Conservation (phyloP, 192 early-diverging fungal genomes). For the Coemansia umbellata region DNA sequence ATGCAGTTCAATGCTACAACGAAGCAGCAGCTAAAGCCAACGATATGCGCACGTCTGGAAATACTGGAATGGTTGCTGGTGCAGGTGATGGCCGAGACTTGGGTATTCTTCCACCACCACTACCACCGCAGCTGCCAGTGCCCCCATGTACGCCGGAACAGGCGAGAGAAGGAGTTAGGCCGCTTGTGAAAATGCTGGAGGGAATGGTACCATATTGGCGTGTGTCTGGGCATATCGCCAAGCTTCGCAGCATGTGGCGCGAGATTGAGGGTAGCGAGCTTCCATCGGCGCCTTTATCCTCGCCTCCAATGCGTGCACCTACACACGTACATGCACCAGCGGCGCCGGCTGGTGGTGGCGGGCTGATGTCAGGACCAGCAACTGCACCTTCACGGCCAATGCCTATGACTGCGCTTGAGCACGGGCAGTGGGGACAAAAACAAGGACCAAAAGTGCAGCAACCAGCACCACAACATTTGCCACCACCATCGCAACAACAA, state of each 20-base stretch:
- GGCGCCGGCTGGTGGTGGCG: background rate
- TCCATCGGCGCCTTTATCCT: background rate
- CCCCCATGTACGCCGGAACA: constrained; percentile 37
- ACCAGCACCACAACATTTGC: background rate
- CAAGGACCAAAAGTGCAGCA: background rate
- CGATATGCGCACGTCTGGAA: constrained; percentile 13
- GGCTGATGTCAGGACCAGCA: background rate
- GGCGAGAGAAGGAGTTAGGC: constrained; percentile 36
- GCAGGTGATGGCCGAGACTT: constrained; percentile 10
- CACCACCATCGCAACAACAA: background rate
- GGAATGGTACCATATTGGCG: constrained; percentile 37
- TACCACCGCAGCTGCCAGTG: constrained; percentile 30
- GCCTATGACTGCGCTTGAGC: constrained; percentile 6
- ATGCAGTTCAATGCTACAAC: constrained; percentile 13
- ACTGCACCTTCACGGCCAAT: background rate
- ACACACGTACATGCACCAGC: background rate
- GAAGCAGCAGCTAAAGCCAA: constrained; percentile 18
- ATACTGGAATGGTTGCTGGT: background rate
- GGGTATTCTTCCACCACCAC: constrained; percentile 22
- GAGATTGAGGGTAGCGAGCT: constrained; percentile 29
- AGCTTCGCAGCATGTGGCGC: constrained; percentile 30
- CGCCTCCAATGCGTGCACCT: constrained; percentile 8
- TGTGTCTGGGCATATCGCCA: constrained; percentile 22
- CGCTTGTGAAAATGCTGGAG: constrained; percentile 36
- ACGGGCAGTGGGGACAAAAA: background rate